Evolutionary conservation across 768 basidiomycete species (phyloP), one percentile per base, ranked within the genome.

Genomic region (Suillus variegatus): DNA sequence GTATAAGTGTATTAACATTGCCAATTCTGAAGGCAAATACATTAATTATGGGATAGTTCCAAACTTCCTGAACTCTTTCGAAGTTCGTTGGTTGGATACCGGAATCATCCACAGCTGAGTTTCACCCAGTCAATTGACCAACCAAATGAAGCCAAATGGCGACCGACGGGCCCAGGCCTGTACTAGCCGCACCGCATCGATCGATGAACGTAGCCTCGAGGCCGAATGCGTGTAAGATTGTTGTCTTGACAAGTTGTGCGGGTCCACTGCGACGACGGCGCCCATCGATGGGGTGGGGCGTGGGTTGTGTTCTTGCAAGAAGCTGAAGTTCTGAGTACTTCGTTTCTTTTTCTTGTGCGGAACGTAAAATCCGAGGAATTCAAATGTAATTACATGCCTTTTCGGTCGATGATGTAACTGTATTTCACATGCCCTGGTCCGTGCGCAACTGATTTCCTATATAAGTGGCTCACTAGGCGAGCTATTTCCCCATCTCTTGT

Each of bases 401-500:
- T 55, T 54, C 28, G 52, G 52, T 54, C 16, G 16, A 8, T 51
- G 22, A 22, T 22, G 22, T 47, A 47, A 47, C 22, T 25, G 54
- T 28, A 16, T 32, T 58, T 22, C 38, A 18, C 38, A 58, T 2
- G 3, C 28, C 28, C 20, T 60, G 86, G 86, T 84, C 85, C 85
- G 85, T 86, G 85, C 86, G 79, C 80, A 38, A 10, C 8, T 12
- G 4, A 2, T 7, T 22, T 22, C 8, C n/a, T 87, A 85, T 78
- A 85, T 78, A 28, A 8, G 4, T 40, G 4, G 41, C 13, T 35
- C 49, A 28, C 41, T 52, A 36, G 20, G 20, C 0, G 52, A 60
- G 16, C 1, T 18, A 20, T 66, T 75, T 82, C 81, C 71, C 71
- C 71, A 89, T 89, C 89, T 90, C 90, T 94, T 94, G 91, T 93